These are phyloP conservation scores for Aspergillus diversus DNA, from an alignment of 495 filamentous ascomycete species.

Conservation along the genomic window DNA sequence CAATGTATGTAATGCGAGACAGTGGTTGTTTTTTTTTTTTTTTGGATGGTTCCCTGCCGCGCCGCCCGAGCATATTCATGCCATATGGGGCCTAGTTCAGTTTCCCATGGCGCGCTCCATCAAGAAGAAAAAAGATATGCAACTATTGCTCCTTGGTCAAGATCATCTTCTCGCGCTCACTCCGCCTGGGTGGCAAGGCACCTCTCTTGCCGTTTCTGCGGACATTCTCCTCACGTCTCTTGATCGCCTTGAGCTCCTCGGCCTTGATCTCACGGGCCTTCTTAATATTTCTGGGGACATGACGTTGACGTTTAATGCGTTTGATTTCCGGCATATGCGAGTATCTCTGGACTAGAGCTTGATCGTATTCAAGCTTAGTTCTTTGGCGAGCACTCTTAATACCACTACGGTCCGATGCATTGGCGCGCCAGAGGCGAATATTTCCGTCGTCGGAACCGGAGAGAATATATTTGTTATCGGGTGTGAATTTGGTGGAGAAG, in stretches of 20 bases:
- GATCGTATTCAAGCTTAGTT: constrained; percentile 89
- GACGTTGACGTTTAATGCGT: constrained; percentile 86
- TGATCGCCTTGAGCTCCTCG: constrained; percentile 84
- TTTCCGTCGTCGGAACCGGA: constrained; percentile 93
- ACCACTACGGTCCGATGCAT: constrained; percentile 82
- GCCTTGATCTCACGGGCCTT: constrained; percentile 96
- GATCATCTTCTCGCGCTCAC: constrained; percentile 93
- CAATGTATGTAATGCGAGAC: constrained; percentile 1
- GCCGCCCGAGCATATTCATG: too few relatives aligned
- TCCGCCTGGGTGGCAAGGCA: constrained; percentile 67
- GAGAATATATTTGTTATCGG: constrained; percentile 85
- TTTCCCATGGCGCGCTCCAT: background rate
- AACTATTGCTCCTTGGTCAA: constrained; percentile 72
- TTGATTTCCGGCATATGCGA: constrained; percentile 95
- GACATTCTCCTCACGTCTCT: constrained; percentile 91
- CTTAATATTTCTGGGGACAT: constrained; percentile 92
- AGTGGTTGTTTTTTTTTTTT: background rate
- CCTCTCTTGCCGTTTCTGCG: constrained; percentile 83
- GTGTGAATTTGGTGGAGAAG: constrained; percentile 83
- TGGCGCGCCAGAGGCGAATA: constrained; percentile 85
- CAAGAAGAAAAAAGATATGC: background rate
- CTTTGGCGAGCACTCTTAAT: constrained; percentile 83
- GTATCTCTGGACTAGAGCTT: constrained; percentile 80
- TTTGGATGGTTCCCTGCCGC: too few relatives aligned
- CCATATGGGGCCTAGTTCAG: background rate